phyloP scores from a whole-genome alignment of 306 rosid species.

The Medicago lupulina region DNA sequence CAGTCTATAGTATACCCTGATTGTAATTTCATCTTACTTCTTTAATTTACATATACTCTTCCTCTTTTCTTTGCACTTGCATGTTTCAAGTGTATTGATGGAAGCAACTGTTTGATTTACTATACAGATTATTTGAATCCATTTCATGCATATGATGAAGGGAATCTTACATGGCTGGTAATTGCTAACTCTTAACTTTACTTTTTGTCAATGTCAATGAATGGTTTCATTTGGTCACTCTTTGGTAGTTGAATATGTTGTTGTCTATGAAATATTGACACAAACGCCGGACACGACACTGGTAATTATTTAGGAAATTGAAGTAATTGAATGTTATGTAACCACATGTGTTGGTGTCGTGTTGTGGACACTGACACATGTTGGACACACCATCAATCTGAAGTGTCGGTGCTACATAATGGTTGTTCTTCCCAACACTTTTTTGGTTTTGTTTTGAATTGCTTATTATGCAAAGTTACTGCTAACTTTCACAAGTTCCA shows the following conservation, averaged over 20 bases:
- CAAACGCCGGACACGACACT: no score
- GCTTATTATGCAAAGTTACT: constrained; percentile 2
- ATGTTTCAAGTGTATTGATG: constrained; percentile 32
- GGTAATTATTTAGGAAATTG: background rate
- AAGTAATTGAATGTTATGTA: background rate
- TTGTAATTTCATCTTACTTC: constrained; percentile 49
- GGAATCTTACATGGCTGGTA: constrained; percentile 78
- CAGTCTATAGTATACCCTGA: constrained; percentile 64
- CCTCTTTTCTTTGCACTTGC: constrained; percentile 3
- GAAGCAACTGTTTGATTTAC: constrained; percentile 28
- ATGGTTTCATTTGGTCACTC: constrained; percentile 8
- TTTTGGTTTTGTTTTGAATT: no score
- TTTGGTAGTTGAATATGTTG: no score
- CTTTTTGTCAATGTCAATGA: background rate
- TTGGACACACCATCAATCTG: background rate
- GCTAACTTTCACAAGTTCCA: background rate
- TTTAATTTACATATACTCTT: background rate
- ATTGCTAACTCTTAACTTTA: constrained; percentile 33
- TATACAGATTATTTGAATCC: constrained; percentile 69
- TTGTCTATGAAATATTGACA: no score
- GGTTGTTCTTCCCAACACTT: no score
- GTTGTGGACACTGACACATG: background rate
- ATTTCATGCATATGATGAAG: constrained; percentile 76
- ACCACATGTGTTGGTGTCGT: background rate
- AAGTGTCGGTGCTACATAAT: no score